Base-by-base conservation (phyloP, 164 flowering plant species). In the Chimonanthus praecox region DNA sequence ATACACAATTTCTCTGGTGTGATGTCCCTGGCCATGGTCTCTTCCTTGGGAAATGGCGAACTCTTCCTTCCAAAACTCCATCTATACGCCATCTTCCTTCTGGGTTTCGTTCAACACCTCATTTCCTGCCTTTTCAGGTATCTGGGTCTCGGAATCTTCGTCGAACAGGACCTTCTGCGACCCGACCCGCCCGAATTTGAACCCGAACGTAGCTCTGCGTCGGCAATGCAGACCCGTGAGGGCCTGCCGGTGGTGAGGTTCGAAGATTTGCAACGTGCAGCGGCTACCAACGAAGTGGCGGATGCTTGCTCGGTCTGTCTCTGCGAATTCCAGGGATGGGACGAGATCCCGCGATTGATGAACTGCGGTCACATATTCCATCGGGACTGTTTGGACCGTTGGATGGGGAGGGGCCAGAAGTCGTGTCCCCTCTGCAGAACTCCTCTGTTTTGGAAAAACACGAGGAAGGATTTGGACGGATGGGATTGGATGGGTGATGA, bases 341-440 rank as follows among this genome's bases (percentile, higher is more conserved):
- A 88, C 20, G 89, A 90, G 80, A 85, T 88, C 84, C 78, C 92
- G 46, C 81, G 78, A 75, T 81, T 90, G 73, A 73, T 78, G 2
- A 88, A 87, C 70, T 91, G 97, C 81, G 70, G 85, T 6, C 97
- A 91, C 71, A 76, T 91, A 11, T 91, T 88, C 78, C 97, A 91
- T 81, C 76, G 80, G 77, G 72, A 83, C 69, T 91, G 97, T 65
- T 73, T 91, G 73, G 94, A 91, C 85, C 91, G 89, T 49, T 91
- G 97, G 97, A 83, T 91, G 86, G 92, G 83, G n/a, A 87, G 86
- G 71, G 90, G 86, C 46, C 92, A n/a, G 54, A 47, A n/a, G 54
- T 2, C 58, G 5, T 68, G 70, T 16, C 70, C 54, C 3, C 54
- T 68, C 21, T 68, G 70, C 21, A 68, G 70, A n/a, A n/a, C 51